Base-by-base conservation (phyloP, 2,329 filamentous ascomycete genomes). In the Alternaria viburni region DNA sequence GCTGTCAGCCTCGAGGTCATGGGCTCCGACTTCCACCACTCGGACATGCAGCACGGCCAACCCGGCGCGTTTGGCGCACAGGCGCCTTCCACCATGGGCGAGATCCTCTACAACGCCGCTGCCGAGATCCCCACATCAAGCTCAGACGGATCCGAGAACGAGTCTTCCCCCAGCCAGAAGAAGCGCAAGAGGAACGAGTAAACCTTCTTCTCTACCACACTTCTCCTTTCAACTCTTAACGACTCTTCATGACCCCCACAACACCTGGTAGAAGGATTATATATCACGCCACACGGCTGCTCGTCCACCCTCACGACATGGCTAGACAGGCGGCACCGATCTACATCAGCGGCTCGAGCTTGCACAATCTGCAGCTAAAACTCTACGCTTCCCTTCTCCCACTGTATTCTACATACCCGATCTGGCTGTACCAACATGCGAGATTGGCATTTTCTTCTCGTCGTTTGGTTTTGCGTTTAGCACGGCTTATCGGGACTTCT, bases 1-100 rank as follows among this genome's bases (percentile, higher is more conserved):
- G 92, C 93, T 65, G 92, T 97, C 69, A 90, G 96, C 75, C 95
- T 98, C 91, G 92, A 93, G 75, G 87, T 97, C 54, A 86, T 96
- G 54, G 87, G 91, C 59, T 86, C 87, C 46, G 90, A 93, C 64
- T 72, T 83, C 23, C 77, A 80, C 15, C 77, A 66, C 58, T 60
- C 60, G 26, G 90, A 92, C 59, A 73, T 83, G 44, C 74, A 80
- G 9, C 78, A 69, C 13, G 66, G 69, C 12, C 60, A 62, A 15
- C 23, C 55, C 17, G 72, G 75, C 30, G 60, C 65, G n/a, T 80
- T 73, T 60, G 73, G 77, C 57, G 74, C 73, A 61, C 74, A 77
- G 46, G 78, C 81, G 43, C 74, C 80, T n/a, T 71, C 73, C 13
- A 70, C 74, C 61, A 78, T 81, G 65, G 80, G 79, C 52, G 69